A percentile compares a stretch with the other conserved stretches of the same genome.
These are phyloP conservation scores for Vaccinium vitisidaea DNA, from an alignment of 148 eudicot species.

Conservation along the genomic window DNA sequence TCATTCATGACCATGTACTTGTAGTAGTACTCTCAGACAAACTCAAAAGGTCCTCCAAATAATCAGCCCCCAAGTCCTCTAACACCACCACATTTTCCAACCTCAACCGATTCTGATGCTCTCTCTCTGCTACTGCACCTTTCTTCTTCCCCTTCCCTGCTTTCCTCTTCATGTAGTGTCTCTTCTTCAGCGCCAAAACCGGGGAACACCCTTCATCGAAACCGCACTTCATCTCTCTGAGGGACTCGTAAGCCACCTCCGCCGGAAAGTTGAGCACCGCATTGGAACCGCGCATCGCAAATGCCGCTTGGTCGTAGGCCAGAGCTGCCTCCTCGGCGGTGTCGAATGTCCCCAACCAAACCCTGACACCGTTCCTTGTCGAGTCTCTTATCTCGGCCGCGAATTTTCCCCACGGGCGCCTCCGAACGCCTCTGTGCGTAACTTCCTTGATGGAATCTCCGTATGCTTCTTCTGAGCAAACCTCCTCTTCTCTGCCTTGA, in stretches of 20 bases:
- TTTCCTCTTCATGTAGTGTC: slow-evolving; percentile 17
- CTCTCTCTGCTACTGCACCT: background rate
- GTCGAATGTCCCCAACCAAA: slow-evolving; percentile 18
- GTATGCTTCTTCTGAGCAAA: background rate
- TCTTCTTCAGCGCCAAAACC: slow-evolving; percentile 15
- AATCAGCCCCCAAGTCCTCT: slow-evolving; percentile 17
- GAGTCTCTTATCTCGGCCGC: slow-evolving; percentile 21
- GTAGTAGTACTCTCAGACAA: background rate
- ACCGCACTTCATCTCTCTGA: slow-evolving; percentile 6
- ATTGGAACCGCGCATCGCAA: slow-evolving; percentile 5
- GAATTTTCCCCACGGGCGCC: slow-evolving; percentile 16
- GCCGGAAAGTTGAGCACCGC: slow-evolving; percentile 19
- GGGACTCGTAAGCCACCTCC: slow-evolving; percentile 13
- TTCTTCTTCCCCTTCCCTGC: slow-evolving; percentile 6
- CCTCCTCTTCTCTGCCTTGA: background rate
- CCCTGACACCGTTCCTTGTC: slow-evolving; percentile 14
- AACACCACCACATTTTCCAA: slow-evolving; percentile 7
- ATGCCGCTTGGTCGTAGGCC: slow-evolving; percentile 19
- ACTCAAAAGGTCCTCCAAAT: slow-evolving; percentile 13
- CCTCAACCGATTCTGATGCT: background rate
- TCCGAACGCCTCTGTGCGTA: slow-evolving; percentile 8
- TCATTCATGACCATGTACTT: background rate
- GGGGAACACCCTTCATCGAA: slow-evolving; percentile 17
- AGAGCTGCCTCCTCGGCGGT: slow-evolving; percentile 8
- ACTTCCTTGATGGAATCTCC: background rate